Conservation (phyloP, 2,329 filamentous ascomycete genomes). For the Scleromitrula shiraiana region DNA sequence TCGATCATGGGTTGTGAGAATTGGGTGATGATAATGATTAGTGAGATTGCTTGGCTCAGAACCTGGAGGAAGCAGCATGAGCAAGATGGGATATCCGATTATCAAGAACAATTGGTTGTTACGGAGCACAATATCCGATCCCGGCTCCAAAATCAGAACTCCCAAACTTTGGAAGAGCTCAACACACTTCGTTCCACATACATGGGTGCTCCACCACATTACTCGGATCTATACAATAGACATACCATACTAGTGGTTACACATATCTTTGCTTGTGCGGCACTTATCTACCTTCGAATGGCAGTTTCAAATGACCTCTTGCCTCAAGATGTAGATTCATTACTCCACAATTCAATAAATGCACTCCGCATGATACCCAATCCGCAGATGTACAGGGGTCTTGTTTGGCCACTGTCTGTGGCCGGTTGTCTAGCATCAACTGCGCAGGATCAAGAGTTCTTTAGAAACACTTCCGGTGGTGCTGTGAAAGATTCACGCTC, state of each 20-base stretch:
- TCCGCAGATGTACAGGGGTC: conserved; percentile 9
- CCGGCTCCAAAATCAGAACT: neutral
- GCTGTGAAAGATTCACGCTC: conserved; percentile 7
- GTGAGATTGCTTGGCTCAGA: conserved; percentile 43
- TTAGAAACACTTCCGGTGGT: neutral
- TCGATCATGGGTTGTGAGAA: conserved; percentile 47
- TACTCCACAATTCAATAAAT: conserved; percentile 10
- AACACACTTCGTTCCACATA: neutral
- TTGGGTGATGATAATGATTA: conserved; percentile 45
- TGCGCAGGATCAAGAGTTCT: conserved; percentile 13
- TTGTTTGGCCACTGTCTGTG: conserved; percentile 18
- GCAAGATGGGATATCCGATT: conserved; percentile 32
- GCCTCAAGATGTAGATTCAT: neutral
- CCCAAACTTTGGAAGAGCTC: neutral
- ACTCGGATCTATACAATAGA: conserved; percentile 4
- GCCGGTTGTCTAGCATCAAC: conserved; percentile 18
- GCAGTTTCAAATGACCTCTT: neutral
- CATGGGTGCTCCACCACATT: neutral
- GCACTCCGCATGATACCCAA: conserved; percentile 12
- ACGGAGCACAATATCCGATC: neutral
- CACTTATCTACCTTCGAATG: conserved; percentile 16
- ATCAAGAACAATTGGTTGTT: neutral
- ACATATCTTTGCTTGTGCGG: conserved; percentile 14
- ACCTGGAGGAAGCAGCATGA: conserved; percentile 45
- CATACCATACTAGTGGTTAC: conserved; percentile 11